Conservation (phyloP, 2,329 filamentous ascomycete species). For the Calonectria multiphialidica region DNA sequence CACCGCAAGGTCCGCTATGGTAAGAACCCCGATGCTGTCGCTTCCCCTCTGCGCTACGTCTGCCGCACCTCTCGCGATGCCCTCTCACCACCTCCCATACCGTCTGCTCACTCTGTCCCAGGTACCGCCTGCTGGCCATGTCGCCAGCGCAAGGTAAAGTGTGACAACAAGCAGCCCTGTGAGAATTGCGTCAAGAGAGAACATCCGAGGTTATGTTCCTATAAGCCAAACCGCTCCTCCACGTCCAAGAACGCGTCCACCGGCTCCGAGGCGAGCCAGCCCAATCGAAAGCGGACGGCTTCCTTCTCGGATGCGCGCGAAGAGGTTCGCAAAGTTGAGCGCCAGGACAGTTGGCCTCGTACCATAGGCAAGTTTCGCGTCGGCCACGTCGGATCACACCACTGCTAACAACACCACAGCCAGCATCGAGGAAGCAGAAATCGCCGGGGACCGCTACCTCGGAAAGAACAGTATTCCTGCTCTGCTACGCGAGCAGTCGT, state of each 20-base stretch:
- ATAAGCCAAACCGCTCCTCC: constrained; percentile 70
- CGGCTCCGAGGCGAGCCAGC: constrained; percentile 39
- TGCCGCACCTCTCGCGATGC: neutral
- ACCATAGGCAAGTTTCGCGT: constrained; percentile 50
- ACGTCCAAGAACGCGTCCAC: constrained; percentile 50
- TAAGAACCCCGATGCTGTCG: constrained; percentile 51
- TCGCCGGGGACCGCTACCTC: constrained; percentile 70
- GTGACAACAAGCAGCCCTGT: constrained; percentile 76
- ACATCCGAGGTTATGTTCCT: constrained; percentile 74
- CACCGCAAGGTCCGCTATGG: constrained; percentile 78
- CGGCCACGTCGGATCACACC: constrained; percentile 26
- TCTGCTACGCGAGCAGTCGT: constrained; percentile 72
- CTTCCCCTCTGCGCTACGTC: constrained; percentile 9
- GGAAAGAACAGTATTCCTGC: constrained; percentile 77
- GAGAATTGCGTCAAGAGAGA: constrained; percentile 77
- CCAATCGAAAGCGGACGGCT: constrained; percentile 49
- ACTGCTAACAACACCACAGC: constrained; percentile 48
- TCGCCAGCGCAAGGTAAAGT: constrained; percentile 76
- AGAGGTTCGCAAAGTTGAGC: constrained; percentile 49
- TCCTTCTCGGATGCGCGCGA: constrained; percentile 49
- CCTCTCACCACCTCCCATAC: constrained; percentile 17
- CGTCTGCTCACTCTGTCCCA: constrained; percentile 42
- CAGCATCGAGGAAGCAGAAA: constrained; percentile 65
- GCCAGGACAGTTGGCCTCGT: constrained; percentile 57
- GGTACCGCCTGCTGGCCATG: constrained; percentile 77